Evolutionary conservation across 177 flowering plant species (phyloP).

Genomic region (Vitis hybrid): DNA sequence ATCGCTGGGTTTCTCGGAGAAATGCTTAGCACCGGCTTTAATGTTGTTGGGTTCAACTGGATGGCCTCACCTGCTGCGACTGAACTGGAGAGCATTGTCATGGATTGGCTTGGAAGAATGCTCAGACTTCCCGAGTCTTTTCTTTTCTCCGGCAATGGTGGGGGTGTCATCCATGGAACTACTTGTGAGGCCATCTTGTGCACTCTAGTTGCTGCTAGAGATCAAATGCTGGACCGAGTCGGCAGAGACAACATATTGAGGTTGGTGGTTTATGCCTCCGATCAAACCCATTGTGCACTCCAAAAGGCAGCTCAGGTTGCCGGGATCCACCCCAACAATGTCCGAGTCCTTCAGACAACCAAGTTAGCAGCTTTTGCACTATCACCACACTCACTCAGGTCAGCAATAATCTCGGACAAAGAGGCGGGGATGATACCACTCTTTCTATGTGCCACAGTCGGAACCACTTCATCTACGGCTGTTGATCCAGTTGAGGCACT

Average conservation of each 20-base stretch:
- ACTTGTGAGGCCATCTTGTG: constrained; percentile 67
- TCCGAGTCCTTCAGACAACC: constrained; percentile 42
- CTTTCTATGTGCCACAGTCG: constrained; percentile 58
- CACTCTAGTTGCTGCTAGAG: constrained; percentile 55
- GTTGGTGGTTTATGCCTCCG: constrained; percentile 51
- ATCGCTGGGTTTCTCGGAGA: constrained; percentile 46
- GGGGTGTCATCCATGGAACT: constrained; percentile 69
- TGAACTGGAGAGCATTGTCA: constrained; percentile 48
- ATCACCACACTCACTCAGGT: constrained; percentile 20
- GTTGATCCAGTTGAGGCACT: constrained; percentile 51
- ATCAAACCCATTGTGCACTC: constrained; percentile 64
- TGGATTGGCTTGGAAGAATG: constrained; percentile 49
- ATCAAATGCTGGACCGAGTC: constrained; percentile 27
- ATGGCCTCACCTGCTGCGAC: constrained; percentile 57
- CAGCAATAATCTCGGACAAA: constrained; percentile 28
- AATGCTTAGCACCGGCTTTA: constrained; percentile 48
- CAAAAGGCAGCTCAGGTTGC: constrained; percentile 58
- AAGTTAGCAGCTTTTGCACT: constrained; percentile 23
- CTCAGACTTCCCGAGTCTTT: constrained; percentile 43
- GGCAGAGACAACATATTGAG: constrained; percentile 31
- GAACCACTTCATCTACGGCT: constrained; percentile 59
- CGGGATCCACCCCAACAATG: constrained; percentile 50
- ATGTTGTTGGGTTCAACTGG: constrained; percentile 55
- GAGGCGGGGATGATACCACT: constrained; percentile 49
- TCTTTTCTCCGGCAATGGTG: constrained; percentile 54